Conservation (phyloP, 2,329 filamentous ascomycete genomes). For the Xylaria sp. region DNA sequence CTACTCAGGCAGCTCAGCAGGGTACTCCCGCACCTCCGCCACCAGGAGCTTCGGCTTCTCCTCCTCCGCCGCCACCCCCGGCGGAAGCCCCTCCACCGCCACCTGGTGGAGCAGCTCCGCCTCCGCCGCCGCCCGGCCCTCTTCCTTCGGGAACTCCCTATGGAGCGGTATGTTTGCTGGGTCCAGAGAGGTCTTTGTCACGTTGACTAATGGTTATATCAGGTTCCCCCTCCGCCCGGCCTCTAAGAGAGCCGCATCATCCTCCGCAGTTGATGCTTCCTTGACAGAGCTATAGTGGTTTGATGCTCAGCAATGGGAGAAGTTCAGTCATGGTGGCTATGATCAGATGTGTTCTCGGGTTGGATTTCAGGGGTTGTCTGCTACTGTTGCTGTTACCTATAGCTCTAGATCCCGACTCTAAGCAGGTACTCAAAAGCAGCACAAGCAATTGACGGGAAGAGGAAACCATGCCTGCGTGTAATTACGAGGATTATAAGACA, state of each 20-base stretch:
- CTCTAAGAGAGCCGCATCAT: slow-evolving; percentile 33
- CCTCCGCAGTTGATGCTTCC: not conserved
- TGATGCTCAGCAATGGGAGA: not conserved
- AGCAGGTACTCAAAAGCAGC: not conserved
- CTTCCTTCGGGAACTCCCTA: slow-evolving; percentile 54
- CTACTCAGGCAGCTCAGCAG: slow-evolving; percentile 45
- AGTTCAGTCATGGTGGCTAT: not conserved
- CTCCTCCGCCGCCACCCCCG: slow-evolving; percentile 56
- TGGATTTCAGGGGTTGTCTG: slow-evolving; percentile 1
- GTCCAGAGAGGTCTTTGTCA: not conserved
- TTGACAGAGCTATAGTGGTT: not conserved
- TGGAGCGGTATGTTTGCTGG: slow-evolving; percentile 51
- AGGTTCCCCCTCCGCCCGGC: slow-evolving; percentile 55
- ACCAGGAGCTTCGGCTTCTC: slow-evolving; percentile 44
- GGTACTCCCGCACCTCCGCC: slow-evolving; percentile 39
- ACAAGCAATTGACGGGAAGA: not conserved
- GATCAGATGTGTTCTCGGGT: slow-evolving; percentile 5
- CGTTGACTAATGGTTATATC: slow-evolving; percentile 18
- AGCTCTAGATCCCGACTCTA: not conserved
- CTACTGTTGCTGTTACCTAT: not conserved
- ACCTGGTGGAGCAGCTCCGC: slow-evolving; percentile 48
- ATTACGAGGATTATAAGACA: not conserved
- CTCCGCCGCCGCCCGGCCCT: slow-evolving; percentile 44
- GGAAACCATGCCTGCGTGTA: not conserved
- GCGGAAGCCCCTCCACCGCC: slow-evolving; percentile 60